These are phyloP conservation scores for Physcomitrium patens DNA, from an alignment of 225 moss, liverwort and hornwort genomes.

Conservation along the genomic window DNA sequence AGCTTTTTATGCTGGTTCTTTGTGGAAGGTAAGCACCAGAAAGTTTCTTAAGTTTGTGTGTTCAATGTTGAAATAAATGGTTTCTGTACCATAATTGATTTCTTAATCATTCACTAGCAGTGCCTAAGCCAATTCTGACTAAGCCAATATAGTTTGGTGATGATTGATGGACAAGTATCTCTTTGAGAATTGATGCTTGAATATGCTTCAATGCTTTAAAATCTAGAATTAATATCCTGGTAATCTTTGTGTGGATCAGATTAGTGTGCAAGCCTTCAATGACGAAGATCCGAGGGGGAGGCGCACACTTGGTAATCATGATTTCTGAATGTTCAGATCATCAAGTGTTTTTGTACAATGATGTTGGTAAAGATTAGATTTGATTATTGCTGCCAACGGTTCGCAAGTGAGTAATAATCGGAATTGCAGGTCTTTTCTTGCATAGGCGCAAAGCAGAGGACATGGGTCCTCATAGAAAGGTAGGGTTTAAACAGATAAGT, in stretches of 20 bases:
- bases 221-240: not conserved
- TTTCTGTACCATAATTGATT: not conserved
- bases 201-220: not conserved
- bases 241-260: slow-evolving; percentile 33
- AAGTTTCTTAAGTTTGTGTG: not conserved
- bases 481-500: slow-evolving; percentile 8
- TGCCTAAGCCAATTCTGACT: not conserved
- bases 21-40: slow-evolving; percentile 49
- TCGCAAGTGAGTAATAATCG: not conserved
- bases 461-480: slow-evolving; percentile 55
- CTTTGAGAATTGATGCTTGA: not conserved
- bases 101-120: slow-evolving; percentile 9
- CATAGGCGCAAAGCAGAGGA: slow-evolving; percentile 65
- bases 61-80: slow-evolving; percentile 1
- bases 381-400: slow-evolving; percentile 3
- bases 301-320: slow-evolving; percentile 54
- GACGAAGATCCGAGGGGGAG: slow-evolving; percentile 59
- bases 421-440: slow-evolving; percentile 49
- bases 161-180: slow-evolving; percentile 6
- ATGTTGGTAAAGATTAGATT: not conserved
- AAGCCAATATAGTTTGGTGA: not conserved
- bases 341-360: not conserved
- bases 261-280: slow-evolving; percentile 64
- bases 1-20: slow-evolving; percentile 59
- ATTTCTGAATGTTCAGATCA: slow-evolving; percentile 23